Evolutionary conservation across 306 rosid genomes (phyloP).

Genomic region (Cicer bijugum): DNA sequence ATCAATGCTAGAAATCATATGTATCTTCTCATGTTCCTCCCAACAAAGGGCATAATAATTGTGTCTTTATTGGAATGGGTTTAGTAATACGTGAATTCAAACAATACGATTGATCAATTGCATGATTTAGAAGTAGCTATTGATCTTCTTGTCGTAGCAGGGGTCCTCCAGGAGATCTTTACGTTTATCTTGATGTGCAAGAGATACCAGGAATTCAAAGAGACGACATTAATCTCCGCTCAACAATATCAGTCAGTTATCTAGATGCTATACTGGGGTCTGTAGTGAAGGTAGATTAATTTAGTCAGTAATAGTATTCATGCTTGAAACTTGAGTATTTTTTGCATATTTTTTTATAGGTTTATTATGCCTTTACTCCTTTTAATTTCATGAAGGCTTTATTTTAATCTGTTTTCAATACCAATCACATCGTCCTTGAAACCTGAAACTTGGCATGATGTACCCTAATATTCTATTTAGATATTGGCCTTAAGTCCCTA

Average conservation of each 20-base stretch:
- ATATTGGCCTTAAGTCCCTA: not conserved
- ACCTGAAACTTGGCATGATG: conserved; percentile 17
- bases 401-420: conserved; percentile 25
- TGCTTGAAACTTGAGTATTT: conserved; percentile 35
- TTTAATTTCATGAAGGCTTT: conserved; percentile 32
- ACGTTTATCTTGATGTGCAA: conserved; percentile 82
- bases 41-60: conserved; percentile 9
- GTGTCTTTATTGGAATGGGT: conserved; percentile 32
- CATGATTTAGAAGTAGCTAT: conserved; percentile 42
- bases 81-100: conserved; percentile 36
- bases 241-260: conserved; percentile 72
- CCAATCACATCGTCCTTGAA: conserved; percentile 5
- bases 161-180: conserved; percentile 96
- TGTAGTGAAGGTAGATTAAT: conserved; percentile 61
- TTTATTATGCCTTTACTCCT: conserved; percentile 19
- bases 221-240: conserved; percentile 84
- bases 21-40: conserved; percentile 21
- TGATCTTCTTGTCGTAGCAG: conserved; percentile 60
- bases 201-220: conserved; percentile 86
- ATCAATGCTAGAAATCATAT: conserved; percentile 29
- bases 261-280: conserved; percentile 91
- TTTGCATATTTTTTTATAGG: conserved; percentile 22
- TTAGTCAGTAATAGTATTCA: conserved; percentile 11
- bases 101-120: conserved; percentile 24
- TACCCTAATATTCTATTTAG: conserved; percentile 20